Percentiles rank a stretch among this genome's conserved stretches.
Conservation (phyloP, 129 eudicot genomes). For the Silybum marianum region DNA sequence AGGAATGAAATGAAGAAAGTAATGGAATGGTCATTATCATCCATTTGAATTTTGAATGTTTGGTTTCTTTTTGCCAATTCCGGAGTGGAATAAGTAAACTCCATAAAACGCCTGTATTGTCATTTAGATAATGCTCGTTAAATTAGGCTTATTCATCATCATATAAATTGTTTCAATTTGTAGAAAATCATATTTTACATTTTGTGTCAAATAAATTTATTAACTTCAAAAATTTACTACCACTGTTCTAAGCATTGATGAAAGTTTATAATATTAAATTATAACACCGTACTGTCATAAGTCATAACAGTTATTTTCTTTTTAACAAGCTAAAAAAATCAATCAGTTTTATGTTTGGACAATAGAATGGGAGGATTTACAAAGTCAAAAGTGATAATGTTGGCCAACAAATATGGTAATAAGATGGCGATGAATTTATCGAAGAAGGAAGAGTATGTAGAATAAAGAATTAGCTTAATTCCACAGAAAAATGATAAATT, state of each 20-base stretch:
- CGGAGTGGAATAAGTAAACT: too few relatives aligned
- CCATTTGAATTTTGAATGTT: too few relatives aligned
- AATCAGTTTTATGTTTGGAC: not conserved
- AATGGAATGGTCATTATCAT: too few relatives aligned
- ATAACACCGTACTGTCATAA: too few relatives aligned
- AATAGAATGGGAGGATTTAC: not conserved
- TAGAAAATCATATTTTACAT: too few relatives aligned
- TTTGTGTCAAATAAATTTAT: not conserved
- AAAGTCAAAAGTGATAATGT: not conserved
- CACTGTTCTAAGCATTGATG: not conserved
- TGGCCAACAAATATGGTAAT: not conserved
- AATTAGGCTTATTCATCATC: not conserved
- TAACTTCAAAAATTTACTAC: not conserved
- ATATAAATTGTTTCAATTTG: not conserved
- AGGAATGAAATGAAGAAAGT: too few relatives aligned
- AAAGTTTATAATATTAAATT: not conserved
- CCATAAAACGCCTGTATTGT: too few relatives aligned
- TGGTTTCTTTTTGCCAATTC: too few relatives aligned
- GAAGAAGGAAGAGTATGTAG: not conserved
- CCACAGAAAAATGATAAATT: not conserved
- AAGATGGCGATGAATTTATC: not conserved
- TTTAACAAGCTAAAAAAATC: not conserved
- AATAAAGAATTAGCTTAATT: not conserved
- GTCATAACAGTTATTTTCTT: not conserved
- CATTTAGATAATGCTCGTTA: too few relatives aligned